Evolutionary conservation across 768 basidiomycete species (phyloP).

Genomic region (Leccinellum albellum): DNA sequence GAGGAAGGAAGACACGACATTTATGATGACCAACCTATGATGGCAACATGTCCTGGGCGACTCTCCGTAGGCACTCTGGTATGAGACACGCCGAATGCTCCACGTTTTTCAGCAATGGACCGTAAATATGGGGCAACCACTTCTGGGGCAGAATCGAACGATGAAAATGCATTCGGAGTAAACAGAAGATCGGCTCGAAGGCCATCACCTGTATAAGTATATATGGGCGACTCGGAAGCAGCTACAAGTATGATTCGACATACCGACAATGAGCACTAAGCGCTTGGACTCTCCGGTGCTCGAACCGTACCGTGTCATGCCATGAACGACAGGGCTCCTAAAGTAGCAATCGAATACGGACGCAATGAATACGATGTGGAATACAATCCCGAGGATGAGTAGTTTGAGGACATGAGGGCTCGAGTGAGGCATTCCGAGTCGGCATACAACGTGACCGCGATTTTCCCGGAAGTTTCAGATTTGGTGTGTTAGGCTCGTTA

Average conservation of each 20-base stretch:
- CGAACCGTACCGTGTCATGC: conserved; percentile 58
- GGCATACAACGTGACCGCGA: not conserved
- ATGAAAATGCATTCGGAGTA: conserved; percentile 55
- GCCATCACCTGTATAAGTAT: conserved; percentile 59
- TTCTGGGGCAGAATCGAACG: conserved; percentile 47
- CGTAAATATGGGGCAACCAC: conserved; percentile 74
- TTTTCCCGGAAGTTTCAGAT: not conserved
- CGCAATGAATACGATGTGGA: conserved; percentile 69
- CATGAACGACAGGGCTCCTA: conserved; percentile 75
- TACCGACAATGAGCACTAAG: conserved; percentile 78
- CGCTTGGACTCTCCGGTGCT: conserved; percentile 56
- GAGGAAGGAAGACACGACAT: not conserved
- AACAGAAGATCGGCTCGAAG: conserved; percentile 79
- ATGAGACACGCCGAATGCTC: conserved; percentile 82
- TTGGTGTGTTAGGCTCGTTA: too few relatives aligned
- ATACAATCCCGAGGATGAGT: conserved; percentile 64
- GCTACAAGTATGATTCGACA: conserved; percentile 10
- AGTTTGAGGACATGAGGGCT: conserved; percentile 33
- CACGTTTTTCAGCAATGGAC: conserved; percentile 59
- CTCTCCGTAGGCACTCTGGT: conserved; percentile 87
- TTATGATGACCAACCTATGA: conserved; percentile 54
- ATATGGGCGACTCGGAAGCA: not conserved
- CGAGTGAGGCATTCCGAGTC: conserved; percentile 17
- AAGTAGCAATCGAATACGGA: conserved; percentile 88
- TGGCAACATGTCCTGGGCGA: conserved; percentile 83